Evolutionary conservation across 257 asterid genomes (phyloP).

Genomic region (Fraxinus excelsior): DNA sequence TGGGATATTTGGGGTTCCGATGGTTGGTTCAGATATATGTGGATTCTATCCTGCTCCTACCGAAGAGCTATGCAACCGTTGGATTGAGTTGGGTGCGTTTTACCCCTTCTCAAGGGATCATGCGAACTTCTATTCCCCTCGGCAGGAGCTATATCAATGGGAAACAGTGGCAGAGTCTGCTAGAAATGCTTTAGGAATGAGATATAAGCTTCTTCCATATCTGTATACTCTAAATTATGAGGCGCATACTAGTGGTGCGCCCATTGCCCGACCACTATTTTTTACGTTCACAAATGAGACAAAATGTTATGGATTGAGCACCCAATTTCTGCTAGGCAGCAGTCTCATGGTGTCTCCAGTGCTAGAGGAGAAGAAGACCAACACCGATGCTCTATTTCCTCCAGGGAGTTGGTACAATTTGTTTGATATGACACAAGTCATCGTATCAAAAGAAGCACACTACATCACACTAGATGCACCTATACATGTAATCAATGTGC

Average conservation of each 20-base stretch:
- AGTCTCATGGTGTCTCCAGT: slow-evolving; percentile 90
- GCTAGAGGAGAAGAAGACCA: slow-evolving; percentile 39
- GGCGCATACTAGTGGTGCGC: slow-evolving; percentile 80
- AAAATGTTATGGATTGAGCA: slow-evolving; percentile 63
- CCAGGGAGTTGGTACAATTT: slow-evolving; percentile 81
- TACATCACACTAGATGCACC: slow-evolving; percentile 67
- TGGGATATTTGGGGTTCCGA: slow-evolving; percentile 89
- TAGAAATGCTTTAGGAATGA: slow-evolving; percentile 86
- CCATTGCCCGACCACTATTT: slow-evolving; percentile 85
- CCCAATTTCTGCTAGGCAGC: slow-evolving; percentile 82
- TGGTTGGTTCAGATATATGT: slow-evolving; percentile 98
- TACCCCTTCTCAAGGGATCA: slow-evolving; percentile 96
- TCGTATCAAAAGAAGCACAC: slow-evolving; percentile 43
- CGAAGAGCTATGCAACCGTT: slow-evolving; percentile 93
- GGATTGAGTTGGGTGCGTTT: slow-evolving; percentile 95
- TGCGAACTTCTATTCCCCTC: slow-evolving; percentile 80
- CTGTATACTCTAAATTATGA: slow-evolving; percentile 77
- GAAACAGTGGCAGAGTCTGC: slow-evolving; percentile 83
- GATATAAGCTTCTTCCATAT: slow-evolving; percentile 80
- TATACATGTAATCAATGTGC: slow-evolving; percentile 67
- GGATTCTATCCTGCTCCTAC: slow-evolving; percentile 91
- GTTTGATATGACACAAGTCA: slow-evolving; percentile 68
- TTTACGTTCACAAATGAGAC: slow-evolving; percentile 65
- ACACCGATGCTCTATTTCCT: slow-evolving; percentile 43
- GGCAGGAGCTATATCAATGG: slow-evolving; percentile 99